A percentile compares a stretch with the other conserved stretches of the same genome.
These are phyloP conservation scores for Globisporangium spinosum DNA, from an alignment of 352 stramenopile genomes.

Conservation along the genomic window DNA sequence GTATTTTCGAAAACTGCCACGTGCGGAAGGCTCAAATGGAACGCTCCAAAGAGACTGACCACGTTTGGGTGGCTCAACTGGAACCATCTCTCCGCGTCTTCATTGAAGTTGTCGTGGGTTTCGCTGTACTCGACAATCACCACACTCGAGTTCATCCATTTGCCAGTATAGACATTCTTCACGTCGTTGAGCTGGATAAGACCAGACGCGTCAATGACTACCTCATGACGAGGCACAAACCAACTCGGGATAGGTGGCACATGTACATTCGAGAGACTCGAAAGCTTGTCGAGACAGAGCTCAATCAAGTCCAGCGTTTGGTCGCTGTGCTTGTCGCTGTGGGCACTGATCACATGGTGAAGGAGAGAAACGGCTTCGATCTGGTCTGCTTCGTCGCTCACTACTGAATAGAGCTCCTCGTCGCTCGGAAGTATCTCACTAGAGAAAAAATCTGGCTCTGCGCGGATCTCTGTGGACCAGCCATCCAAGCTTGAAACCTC, in stretches of 20 bases:
- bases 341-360: constrained; percentile 8
- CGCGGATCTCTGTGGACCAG: not conserved
- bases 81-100: constrained; percentile 23
- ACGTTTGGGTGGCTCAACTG: constrained; percentile 31
- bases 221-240: constrained; percentile 82
- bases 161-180: constrained; percentile 18
- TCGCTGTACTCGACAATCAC: constrained; percentile 14
- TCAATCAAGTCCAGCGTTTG: constrained; percentile 4
- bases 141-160: constrained; percentile 35
- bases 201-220: constrained; percentile 60
- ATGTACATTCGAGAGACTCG: not conserved
- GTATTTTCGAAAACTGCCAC: constrained; percentile 6
- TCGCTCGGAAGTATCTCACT: not conserved
- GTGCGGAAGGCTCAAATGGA: constrained; percentile 10
- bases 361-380: constrained; percentile 9
- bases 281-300: constrained; percentile 6
- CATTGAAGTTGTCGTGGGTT: not conserved
- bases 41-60: constrained; percentile 19
- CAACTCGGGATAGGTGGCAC: constrained; percentile 6
- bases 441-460: not conserved
- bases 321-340: constrained; percentile 15
- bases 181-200: not conserved
- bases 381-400: not conserved
- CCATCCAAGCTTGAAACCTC: not conserved
- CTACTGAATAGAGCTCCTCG: not conserved